Evolutionary conservation across 768 basidiomycete species (phyloP).

Genomic region (Auricularia auricula-judae): DNA sequence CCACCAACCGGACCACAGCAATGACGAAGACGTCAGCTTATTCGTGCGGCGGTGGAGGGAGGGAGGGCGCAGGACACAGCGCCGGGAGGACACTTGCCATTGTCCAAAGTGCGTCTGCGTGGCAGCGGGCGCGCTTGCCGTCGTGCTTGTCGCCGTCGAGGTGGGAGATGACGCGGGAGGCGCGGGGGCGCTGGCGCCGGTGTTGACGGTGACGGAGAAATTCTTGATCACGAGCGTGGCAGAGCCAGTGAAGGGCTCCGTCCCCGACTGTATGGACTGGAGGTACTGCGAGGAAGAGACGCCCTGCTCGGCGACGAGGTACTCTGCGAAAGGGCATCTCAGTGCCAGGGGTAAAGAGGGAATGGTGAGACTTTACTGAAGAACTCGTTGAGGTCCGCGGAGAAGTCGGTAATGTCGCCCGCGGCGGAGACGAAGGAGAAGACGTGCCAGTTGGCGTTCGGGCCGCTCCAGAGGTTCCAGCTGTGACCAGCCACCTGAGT

Average conservation of each 20-base stretch:
- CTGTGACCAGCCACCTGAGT: conserved; percentile 35
- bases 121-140: background rate
- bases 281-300: conserved; percentile 38
- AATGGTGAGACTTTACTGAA: conserved; percentile 29
- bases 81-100: background rate
- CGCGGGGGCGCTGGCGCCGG: background rate
- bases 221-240: conserved; percentile 33
- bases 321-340: conserved; percentile 22
- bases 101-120: background rate
- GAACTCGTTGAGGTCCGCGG: conserved; percentile 41
- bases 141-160: background rate
- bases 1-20: background rate
- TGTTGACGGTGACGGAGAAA: conserved; percentile 29
- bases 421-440: conserved; percentile 40
- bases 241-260: conserved; percentile 41
- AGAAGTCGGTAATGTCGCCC: conserved; percentile 41
- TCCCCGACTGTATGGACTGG: conserved; percentile 44
- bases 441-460: conserved; percentile 44
- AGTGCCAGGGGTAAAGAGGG: background rate
- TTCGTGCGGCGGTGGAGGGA: background rate
- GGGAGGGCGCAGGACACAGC: background rate
- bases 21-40: background rate
- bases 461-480: conserved; percentile 48
- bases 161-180: background rate
- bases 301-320: conserved; percentile 34